Conservation (phyloP, 805 yeast genomes). For the Kregervanrija delftensis region DNA sequence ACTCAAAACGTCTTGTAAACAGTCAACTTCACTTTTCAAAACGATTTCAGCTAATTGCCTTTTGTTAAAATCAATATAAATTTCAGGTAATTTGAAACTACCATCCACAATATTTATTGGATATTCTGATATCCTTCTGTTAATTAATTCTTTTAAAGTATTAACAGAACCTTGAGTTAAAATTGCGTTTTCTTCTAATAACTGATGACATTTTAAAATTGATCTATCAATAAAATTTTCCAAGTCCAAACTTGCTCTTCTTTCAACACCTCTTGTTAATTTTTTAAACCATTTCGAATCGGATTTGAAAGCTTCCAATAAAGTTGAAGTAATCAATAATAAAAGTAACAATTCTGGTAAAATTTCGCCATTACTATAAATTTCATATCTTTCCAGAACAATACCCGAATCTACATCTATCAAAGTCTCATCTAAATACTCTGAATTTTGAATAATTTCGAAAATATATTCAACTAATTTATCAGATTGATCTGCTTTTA, state of each 20-base stretch:
- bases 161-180: slow-evolving; percentile 29
- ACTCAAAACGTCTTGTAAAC: slow-evolving; percentile 35
- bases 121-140: slow-evolving; percentile 38
- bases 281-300: slow-evolving; percentile 27
- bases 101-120: slow-evolving; percentile 26
- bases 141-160: slow-evolving; percentile 29
- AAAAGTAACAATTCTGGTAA: slow-evolving; percentile 51
- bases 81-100: slow-evolving; percentile 13
- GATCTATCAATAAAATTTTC: slow-evolving; percentile 38
- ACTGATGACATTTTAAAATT: slow-evolving; percentile 53
- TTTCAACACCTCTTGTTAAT: slow-evolving; percentile 16
- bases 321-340: slow-evolving; percentile 42
- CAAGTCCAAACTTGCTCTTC: slow-evolving; percentile 19
- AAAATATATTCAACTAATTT: slow-evolving; percentile 30
- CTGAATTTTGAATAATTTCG: slow-evolving; percentile 29
- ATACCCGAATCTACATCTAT: slow-evolving; percentile 28
- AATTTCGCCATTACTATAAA: slow-evolving; percentile 50
- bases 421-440: slow-evolving; percentile 26
- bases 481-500: slow-evolving; percentile 14
- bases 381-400: slow-evolving; percentile 55
- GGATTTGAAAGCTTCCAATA: slow-evolving; percentile 25
- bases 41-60: slow-evolving; percentile 48
- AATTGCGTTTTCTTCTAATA: slow-evolving; percentile 44
- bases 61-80: slow-evolving; percentile 16
- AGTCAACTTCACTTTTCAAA: slow-evolving; percentile 46